A percentile compares a stretch with the other conserved stretches of the same genome.
These are phyloP conservation scores for Crithidia mellificae DNA, from an alignment of 208 protist genomes.

Conservation along the genomic window DNA sequence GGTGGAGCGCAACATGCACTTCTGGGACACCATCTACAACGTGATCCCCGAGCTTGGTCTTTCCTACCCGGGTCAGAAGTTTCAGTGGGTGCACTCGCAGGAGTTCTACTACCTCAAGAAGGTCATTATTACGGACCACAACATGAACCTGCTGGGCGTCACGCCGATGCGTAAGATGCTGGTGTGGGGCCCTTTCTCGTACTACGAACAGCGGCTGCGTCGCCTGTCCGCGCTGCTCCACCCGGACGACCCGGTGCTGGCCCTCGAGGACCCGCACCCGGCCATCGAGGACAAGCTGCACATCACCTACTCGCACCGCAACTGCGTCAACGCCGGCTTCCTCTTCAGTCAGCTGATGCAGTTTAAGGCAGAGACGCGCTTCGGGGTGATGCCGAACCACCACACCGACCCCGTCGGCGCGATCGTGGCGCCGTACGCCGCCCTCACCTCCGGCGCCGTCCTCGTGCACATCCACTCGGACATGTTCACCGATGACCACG, in stretches of 20 bases:
- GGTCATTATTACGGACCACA: slow-evolving; percentile 91
- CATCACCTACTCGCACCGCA: slow-evolving; percentile 86
- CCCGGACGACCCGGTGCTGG: slow-evolving; percentile 88
- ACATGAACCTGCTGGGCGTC: slow-evolving; percentile 90
- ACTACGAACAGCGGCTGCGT: slow-evolving; percentile 91
- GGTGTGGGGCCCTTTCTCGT: slow-evolving; percentile 90
- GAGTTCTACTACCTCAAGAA: slow-evolving; percentile 94
- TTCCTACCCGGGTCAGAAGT: slow-evolving; percentile 90
- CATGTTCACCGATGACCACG: slow-evolving; percentile 91
- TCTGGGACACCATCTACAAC: slow-evolving; percentile 93
- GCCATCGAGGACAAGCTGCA: slow-evolving; percentile 87
- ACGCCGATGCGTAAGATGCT: slow-evolving; percentile 91
- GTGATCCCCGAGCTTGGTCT: slow-evolving; percentile 92
- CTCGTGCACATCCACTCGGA: slow-evolving; percentile 87
- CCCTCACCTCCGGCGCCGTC: slow-evolving; percentile 84
- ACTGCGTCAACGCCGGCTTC: slow-evolving; percentile 91
- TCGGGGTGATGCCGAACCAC: slow-evolving; percentile 90
- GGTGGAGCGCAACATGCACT: slow-evolving; percentile 92
- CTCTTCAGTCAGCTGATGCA: slow-evolving; percentile 80
- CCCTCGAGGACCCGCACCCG: slow-evolving; percentile 82
- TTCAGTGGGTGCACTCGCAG: slow-evolving; percentile 92
- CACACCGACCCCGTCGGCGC: slow-evolving; percentile 82
- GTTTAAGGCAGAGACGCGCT: slow-evolving; percentile 86
- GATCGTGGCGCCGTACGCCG: slow-evolving; percentile 88
- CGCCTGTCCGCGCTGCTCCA: slow-evolving; percentile 87